Base-by-base conservation (phyloP, 768 basidiomycete species). In the Mycena kentingensis region DNA sequence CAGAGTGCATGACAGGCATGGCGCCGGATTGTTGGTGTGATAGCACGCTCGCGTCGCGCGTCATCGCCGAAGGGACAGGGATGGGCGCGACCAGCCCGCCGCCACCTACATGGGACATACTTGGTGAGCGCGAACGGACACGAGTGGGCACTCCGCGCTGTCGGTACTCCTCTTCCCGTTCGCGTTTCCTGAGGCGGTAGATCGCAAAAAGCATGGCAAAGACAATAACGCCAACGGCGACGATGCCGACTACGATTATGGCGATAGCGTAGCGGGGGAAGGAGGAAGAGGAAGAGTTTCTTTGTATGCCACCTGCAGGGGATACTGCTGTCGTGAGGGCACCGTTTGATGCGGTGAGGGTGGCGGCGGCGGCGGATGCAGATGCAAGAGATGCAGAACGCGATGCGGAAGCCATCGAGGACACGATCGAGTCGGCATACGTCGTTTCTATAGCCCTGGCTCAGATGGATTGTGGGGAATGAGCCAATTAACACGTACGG, bases 181-280 rank as follows among this genome's bases (percentile, higher is more conserved):
- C 31, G 37, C 79, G 77, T 48, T 75, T 70, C 26, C 87, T 83
- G 44, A 89, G 60, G 26, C 83, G 79, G 29, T 85, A 82, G 67
- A 90, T 71, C 64, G 89, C 77, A 65, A 91, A 70, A 76, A 90
- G 90, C 43, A 77, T 73, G 47, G 89, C 77, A 50, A 85, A 68
- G 57, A 84, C 81, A 6, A 80, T 71, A 8, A 87, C 82, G 26
- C 82, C 77, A 57, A 93, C 84, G 45, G 89, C 88, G 56, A 93
- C 75, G 70, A 93, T 86, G 19, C 90, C 92, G 25, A 95, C 80
- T 32, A 94, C 80, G 49, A 86, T 86, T 42, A 94, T 87, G 58
- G 93, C 84, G 63, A 95, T 95, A 10, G 90, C 93, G 90, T 90
- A 94, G 65, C 81, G 81, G 13, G 91, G 93, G 64, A 93, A 93